Base-by-base conservation (phyloP, 805 yeast genomes). In the Komagataella pseudopastoris region DNA sequence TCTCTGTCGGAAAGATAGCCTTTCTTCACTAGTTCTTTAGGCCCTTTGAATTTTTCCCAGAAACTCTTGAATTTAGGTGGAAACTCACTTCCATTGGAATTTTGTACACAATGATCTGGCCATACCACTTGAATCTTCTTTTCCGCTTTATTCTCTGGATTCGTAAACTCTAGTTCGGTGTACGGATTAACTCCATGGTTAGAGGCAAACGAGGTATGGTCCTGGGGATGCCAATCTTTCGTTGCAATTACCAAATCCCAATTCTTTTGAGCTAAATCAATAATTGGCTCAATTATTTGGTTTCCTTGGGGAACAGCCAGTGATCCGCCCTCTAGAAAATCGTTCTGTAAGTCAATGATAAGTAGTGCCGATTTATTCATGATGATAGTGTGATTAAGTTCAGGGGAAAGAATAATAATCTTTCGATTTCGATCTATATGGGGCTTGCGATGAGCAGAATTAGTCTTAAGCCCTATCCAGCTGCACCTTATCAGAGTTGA, bases 41-140 rank as follows among this genome's bases (percentile, higher is more conserved):
- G 59, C 39, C 58, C 58, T 53, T 55, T 59, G 51, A 78, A 65
- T 1, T 57, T 59, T 10, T 63, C 60, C 50, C 65, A 57, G 0
- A 60, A 59, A 2, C 60, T 58, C 44, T 67, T 64, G 51, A 88
- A 70, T 54, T 69, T 77, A 0, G 64, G 56, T 4, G 87, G 85
- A 39, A 85, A 71, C 44, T 74, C 71, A 0, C 90, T 75, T 0
- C 97, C 98, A 4, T 56, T 49, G 0, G 89, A 72, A 50, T 74
- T 71, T 59, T 87, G 90, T 14, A 90, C 77, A 64, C 97, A 90
- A 62, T 90, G 98, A 51, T 78, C 90, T 0, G 98, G 97, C 97
- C 97, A 90, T 3, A 88, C 71, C 0, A 74, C 71, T 55, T 80
- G 81, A 3, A 54, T 47, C 45, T 55, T 57, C 2, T 16, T 45